A percentile compares a stretch with the other conserved stretches of the same genome.
phyloP scores from a whole-genome alignment of 805 yeast species.

The Saccharomycopsis sp. region DNA sequence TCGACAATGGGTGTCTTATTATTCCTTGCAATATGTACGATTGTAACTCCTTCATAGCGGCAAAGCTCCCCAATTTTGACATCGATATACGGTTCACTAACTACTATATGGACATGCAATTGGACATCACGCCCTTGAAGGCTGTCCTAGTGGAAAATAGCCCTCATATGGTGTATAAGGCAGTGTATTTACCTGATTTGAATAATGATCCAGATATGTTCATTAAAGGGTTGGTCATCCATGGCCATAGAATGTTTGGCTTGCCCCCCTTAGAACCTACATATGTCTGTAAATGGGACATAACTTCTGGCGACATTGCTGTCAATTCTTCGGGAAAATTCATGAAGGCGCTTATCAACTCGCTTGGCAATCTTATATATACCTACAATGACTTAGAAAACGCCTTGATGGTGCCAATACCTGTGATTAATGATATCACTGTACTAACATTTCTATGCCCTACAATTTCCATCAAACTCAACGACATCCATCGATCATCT shows the following conservation, averaged over 20 bases:
- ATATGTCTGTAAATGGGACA: constrained; percentile 86
- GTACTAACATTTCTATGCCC: constrained; percentile 53
- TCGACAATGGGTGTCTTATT: constrained; percentile 61
- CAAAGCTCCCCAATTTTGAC: constrained; percentile 59
- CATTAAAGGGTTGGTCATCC: constrained; percentile 57
- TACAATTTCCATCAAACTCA: constrained; percentile 36
- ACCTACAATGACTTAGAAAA: constrained; percentile 75
- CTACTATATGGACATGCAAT: constrained; percentile 89
- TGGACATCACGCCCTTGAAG: constrained; percentile 54
- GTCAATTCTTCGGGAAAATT: constrained; percentile 46
- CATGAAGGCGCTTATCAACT: constrained; percentile 36
- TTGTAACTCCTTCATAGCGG: constrained; percentile 49
- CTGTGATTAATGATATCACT: constrained; percentile 61
- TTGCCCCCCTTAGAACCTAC: constrained; percentile 85
- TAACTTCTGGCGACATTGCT: constrained; percentile 53
- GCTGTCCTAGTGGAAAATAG: constrained; percentile 28
- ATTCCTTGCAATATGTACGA: constrained; percentile 72
- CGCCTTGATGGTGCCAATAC: constrained; percentile 50
- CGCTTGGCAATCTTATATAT: constrained; percentile 45
- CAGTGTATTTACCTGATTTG: constrained; percentile 8
- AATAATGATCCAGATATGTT: constrained; percentile 35
- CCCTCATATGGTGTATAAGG: constrained; percentile 10
- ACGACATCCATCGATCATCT: constrained; percentile 28
- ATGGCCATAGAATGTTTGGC: constrained; percentile 92
- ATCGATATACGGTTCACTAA: constrained; percentile 82